Conservation (phyloP, 1,284 basidiomycete genomes). For the Agroathelia rolfsii region DNA sequence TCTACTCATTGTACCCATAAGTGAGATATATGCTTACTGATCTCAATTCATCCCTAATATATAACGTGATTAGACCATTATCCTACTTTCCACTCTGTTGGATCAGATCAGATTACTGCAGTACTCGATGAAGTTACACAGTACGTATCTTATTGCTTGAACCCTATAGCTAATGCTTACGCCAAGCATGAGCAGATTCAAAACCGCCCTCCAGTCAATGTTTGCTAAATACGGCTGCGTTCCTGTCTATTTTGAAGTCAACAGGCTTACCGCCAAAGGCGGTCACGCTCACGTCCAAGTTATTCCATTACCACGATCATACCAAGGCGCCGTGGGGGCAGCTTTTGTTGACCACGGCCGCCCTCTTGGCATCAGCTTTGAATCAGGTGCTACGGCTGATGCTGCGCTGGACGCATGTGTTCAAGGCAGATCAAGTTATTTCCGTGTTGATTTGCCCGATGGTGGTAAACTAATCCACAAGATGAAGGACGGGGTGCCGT, state of each 20-base stretch:
- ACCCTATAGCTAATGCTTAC: background rate
- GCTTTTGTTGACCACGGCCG: conserved; percentile 64
- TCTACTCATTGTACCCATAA: conserved; percentile 81
- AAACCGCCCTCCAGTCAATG: conserved; percentile 60
- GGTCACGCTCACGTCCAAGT: conserved; percentile 90
- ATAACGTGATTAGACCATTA: no score
- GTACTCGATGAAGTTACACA: conserved; percentile 75
- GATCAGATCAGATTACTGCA: conserved; percentile 62
- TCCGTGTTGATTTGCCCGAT: conserved; percentile 82
- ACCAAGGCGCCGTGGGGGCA: conserved; percentile 54
- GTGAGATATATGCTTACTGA: no score
- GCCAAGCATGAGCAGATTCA: conserved; percentile 48
- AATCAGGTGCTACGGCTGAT: conserved; percentile 53
- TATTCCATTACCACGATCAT: conserved; percentile 65
- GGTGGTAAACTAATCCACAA: conserved; percentile 81
- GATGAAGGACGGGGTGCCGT: conserved; percentile 67
- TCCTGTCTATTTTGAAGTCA: conserved; percentile 83
- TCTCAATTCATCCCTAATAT: no score
- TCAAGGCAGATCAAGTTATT: conserved; percentile 62
- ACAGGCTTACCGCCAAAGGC: conserved; percentile 72
- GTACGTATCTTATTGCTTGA: conserved; percentile 23
- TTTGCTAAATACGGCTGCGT: conserved; percentile 64
- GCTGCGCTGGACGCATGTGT: conserved; percentile 47
- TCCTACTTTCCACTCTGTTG: conserved; percentile 57
- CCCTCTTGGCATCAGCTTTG: conserved; percentile 54